Evolutionary conservation across 2,329 filamentous ascomycete species (phyloP).

Genomic region (Cadophora sp.): DNA sequence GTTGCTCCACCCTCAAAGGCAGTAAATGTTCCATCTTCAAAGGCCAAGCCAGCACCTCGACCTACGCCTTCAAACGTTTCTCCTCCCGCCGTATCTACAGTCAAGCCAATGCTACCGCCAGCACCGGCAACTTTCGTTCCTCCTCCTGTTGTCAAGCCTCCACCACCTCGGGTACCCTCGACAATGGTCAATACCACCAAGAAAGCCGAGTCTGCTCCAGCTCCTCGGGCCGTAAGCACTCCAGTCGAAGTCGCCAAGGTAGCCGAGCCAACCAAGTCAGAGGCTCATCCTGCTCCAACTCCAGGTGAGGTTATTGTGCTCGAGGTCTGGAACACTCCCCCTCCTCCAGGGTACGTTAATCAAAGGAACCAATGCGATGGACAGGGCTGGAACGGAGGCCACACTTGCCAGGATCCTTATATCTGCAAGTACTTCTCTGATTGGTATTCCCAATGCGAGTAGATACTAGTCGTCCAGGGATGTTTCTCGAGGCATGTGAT

Average conservation of each 20-base stretch:
- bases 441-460: constrained; percentile 38
- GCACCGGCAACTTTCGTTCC: background rate
- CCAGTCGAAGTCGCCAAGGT: constrained; percentile 13
- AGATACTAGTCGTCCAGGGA: background rate
- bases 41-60: background rate
- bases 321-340: background rate
- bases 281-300: background rate
- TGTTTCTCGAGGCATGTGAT: background rate
- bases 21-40: background rate
- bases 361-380: constrained; percentile 38
- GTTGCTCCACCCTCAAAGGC: background rate
- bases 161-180: constrained; percentile 24
- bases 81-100: background rate
- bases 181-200: constrained; percentile 2
- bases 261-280: constrained; percentile 12
- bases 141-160: constrained; percentile 32
- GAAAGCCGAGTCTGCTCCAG: background rate
- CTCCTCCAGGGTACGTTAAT: background rate
- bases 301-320: background rate
- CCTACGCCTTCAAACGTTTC: background rate
- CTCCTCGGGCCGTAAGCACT: background rate
- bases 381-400: constrained; percentile 34
- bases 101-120: background rate
- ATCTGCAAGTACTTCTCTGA: constrained; percentile 26
- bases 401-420: constrained; percentile 29